These are phyloP conservation scores for Sporothrix luriei DNA, from an alignment of 2,329 filamentous ascomycete species.

Conservation along the genomic window DNA sequence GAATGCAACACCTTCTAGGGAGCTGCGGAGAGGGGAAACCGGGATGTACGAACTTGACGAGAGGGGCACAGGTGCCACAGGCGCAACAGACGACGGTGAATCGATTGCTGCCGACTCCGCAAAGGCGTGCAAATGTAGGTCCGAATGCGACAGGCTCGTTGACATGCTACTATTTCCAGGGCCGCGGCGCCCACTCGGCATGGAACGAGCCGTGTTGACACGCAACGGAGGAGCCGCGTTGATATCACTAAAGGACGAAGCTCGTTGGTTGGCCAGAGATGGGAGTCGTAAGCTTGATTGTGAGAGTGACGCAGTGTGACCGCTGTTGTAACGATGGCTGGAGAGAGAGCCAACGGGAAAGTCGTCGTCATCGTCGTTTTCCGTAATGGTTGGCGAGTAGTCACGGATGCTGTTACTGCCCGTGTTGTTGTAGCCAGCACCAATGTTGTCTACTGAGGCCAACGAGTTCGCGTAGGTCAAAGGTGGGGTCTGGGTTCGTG, in stretches of 20 bases:
- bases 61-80: slow-evolving; percentile 32
- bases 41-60: slow-evolving; percentile 41
- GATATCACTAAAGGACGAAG: slow-evolving; percentile 47
- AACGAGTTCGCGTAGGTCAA: slow-evolving; percentile 61
- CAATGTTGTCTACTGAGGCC: slow-evolving; percentile 53
- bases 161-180: slow-evolving; percentile 41
- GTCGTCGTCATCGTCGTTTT: slow-evolving; percentile 51
- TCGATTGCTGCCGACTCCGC: slow-evolving; percentile 34
- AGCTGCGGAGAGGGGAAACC: slow-evolving; percentile 59
- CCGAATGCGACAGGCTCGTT: slow-evolving; percentile 50
- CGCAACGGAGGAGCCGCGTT: slow-evolving; percentile 43
- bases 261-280: slow-evolving; percentile 47
- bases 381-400: slow-evolving; percentile 59
- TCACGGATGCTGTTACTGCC: slow-evolving; percentile 49
- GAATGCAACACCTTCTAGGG: slow-evolving; percentile 59
- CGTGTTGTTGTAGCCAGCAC: slow-evolving; percentile 42
- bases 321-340: slow-evolving; percentile 38
- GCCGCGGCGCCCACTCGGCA: slow-evolving; percentile 31
- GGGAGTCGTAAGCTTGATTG: slow-evolving; percentile 44
- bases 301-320: slow-evolving; percentile 39
- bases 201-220: slow-evolving; percentile 45
- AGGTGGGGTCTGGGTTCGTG: slow-evolving; percentile 62
- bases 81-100: slow-evolving; percentile 37
- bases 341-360: slow-evolving; percentile 32
- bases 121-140: slow-evolving; percentile 48